Evolutionary conservation across 768 basidiomycete species (phyloP).

Genomic region (Nidularia pulvinata): DNA sequence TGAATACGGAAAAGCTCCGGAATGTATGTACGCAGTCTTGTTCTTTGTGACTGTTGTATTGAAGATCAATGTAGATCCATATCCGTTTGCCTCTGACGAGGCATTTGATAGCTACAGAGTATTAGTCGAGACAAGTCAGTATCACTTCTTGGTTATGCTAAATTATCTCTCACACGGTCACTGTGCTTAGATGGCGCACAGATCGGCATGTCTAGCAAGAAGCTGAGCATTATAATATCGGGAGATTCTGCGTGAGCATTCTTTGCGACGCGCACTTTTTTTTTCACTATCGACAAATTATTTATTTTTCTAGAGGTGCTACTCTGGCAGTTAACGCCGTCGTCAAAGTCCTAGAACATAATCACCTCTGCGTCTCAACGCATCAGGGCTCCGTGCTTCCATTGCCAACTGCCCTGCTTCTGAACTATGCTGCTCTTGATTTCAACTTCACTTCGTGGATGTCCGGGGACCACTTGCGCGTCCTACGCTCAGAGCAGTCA

Average conservation of each 20-base stretch:
- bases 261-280: not conserved
- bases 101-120: conserved; percentile 88
- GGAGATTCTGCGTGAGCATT: conserved; percentile 95
- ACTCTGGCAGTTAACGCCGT: conserved; percentile 85
- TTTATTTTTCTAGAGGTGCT: conserved; percentile 64
- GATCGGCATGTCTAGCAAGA: conserved; percentile 88
- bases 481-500: conserved; percentile 87
- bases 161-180: not conserved
- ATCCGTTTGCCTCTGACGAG: conserved; percentile 96
- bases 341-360: conserved; percentile 78
- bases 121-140: conserved; percentile 68
- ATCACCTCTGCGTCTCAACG: conserved; percentile 22
- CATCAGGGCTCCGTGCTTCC: conserved; percentile 46
- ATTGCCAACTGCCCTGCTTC: conserved; percentile 78
- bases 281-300: conserved; percentile 3
- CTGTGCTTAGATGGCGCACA: conserved; percentile 53
- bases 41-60: too few relatives aligned
- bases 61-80: conserved; percentile 66
- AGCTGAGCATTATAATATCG: conserved; percentile 75
- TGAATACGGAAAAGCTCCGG: conserved; percentile 96
- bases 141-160: not conserved
- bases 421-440: conserved; percentile 91
- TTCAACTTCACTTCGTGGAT: conserved; percentile 99
- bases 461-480: conserved; percentile 79
- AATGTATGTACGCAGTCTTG: conserved; percentile 55